Percentiles rank a stretch among this genome's conserved stretches.
These are phyloP conservation scores for Papiliotrema flavescens DNA, from an alignment of 1,284 basidiomycete genomes.

Conservation along the genomic window DNA sequence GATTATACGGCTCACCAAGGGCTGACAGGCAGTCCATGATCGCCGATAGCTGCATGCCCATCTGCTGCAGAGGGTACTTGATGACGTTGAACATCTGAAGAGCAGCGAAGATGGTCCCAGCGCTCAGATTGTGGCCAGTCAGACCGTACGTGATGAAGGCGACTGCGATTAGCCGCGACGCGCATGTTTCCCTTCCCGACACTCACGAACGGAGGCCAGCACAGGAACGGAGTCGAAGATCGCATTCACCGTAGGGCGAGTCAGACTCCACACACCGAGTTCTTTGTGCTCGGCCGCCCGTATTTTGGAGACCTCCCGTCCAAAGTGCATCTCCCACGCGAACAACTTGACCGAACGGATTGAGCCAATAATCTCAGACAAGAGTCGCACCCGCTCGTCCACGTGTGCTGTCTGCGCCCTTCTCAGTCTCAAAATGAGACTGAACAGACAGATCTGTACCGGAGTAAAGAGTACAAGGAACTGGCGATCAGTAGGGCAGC, in stretches of 20 bases:
- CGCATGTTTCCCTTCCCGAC: not conserved
- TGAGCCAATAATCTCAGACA: conserved; percentile 36
- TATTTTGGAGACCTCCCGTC: conserved; percentile 54
- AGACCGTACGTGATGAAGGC: conserved; percentile 72
- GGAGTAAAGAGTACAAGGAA: not conserved
- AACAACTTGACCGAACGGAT: conserved; percentile 48
- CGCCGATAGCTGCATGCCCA: conserved; percentile 41
- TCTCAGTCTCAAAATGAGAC: conserved; percentile 63
- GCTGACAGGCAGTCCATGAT: conserved; percentile 54
- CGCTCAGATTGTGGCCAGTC: conserved; percentile 61
- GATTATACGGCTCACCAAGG: not conserved
- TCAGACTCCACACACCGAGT: conserved; percentile 35
- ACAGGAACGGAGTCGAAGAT: conserved; percentile 57
- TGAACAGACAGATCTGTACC: conserved; percentile 51
- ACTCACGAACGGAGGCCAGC: conserved; percentile 58
- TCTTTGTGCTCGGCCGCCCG: conserved; percentile 56
- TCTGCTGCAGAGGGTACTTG: conserved; percentile 17
- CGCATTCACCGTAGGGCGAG: conserved; percentile 22
- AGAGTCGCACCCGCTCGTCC: conserved; percentile 55
- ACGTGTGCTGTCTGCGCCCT: conserved; percentile 67
- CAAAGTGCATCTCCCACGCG: conserved; percentile 59
- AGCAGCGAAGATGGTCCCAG: conserved; percentile 68
- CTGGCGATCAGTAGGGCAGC: not conserved
- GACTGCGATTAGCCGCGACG: conserved; percentile 35
- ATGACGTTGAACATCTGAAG: conserved; percentile 69